phyloP scores from a whole-genome alignment of 768 basidiomycete species.

The Boletus insuetus region DNA sequence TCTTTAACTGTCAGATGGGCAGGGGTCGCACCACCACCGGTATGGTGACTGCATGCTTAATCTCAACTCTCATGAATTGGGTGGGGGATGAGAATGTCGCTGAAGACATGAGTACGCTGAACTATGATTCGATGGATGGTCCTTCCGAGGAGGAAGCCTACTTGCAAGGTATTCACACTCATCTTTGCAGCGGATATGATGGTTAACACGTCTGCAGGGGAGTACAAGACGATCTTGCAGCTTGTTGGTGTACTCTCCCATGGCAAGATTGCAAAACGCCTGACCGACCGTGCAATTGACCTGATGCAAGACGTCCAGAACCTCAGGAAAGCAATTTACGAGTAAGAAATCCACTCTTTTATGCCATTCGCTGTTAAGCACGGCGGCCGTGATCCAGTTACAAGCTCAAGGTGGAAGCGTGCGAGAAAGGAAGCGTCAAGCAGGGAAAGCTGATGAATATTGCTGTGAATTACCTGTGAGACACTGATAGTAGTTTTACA shows the following conservation, averaged over 20 bases:
- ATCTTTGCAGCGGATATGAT: not conserved
- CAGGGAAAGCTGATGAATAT: slow-evolving; percentile 69
- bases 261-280: slow-evolving; percentile 88
- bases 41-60: slow-evolving; percentile 87
- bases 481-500: slow-evolving; percentile 19
- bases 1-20: slow-evolving; percentile 99
- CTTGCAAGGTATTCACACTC: slow-evolving; percentile 59
- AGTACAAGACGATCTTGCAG: slow-evolving; percentile 95
- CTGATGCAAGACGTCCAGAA: slow-evolving; percentile 97
- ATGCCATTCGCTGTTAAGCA: not conserved
- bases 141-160: slow-evolving; percentile 88
- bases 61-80: slow-evolving; percentile 72
- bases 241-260: slow-evolving; percentile 89
- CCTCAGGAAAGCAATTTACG: slow-evolving; percentile 90
- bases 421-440: slow-evolving; percentile 75
- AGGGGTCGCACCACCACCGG: slow-evolving; percentile 91
- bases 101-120: slow-evolving; percentile 36
- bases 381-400: slow-evolving; percentile 50
- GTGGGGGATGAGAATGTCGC: slow-evolving; percentile 41
- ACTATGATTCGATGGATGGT: slow-evolving; percentile 74
- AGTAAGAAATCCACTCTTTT: slow-evolving; percentile 49
- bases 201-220: slow-evolving; percentile 51
- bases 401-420: slow-evolving; percentile 85
- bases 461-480: slow-evolving; percentile 85
- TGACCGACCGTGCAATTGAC: slow-evolving; percentile 88